These are phyloP conservation scores for Neurospora cerealis DNA, from an alignment of 495 filamentous ascomycete species.

Conservation along the genomic window DNA sequence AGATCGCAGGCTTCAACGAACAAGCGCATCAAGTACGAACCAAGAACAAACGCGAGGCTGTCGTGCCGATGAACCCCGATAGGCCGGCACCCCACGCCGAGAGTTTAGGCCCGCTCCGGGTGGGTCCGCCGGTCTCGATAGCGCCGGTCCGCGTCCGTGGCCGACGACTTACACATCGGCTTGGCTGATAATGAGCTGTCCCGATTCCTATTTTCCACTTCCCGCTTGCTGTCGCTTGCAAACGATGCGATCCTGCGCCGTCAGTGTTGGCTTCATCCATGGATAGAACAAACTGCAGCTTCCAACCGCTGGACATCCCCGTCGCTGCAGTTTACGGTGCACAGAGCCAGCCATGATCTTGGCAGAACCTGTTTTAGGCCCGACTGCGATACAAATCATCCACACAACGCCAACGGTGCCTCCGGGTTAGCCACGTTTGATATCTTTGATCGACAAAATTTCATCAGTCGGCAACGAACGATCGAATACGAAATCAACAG, in stretches of 20 bases:
- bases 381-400: not conserved
- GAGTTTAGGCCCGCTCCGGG: not conserved
- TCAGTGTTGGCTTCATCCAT: not conserved
- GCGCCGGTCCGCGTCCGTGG: not conserved
- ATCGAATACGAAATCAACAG: not conserved
- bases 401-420: not conserved
- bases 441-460: not conserved
- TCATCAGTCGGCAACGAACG: not conserved
- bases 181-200: not conserved
- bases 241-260: not conserved
- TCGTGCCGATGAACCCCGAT: not conserved
- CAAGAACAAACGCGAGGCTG: not conserved
- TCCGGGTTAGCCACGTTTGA: not conserved
- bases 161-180: not conserved
- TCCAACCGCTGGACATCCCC: not conserved
- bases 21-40: too few species aligned
- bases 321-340: not conserved
- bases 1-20: not conserved
- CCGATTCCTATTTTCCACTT: not conserved
- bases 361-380: not conserved
- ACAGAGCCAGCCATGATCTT: not conserved
- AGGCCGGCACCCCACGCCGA: not conserved
- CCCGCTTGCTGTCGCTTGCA: not conserved
- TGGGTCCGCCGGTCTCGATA: not conserved
- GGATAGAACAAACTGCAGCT: not conserved